Evolutionary conservation across 2,329 filamentous ascomycete genomes (phyloP).

Genomic region (Epichloe aotearoae): DNA sequence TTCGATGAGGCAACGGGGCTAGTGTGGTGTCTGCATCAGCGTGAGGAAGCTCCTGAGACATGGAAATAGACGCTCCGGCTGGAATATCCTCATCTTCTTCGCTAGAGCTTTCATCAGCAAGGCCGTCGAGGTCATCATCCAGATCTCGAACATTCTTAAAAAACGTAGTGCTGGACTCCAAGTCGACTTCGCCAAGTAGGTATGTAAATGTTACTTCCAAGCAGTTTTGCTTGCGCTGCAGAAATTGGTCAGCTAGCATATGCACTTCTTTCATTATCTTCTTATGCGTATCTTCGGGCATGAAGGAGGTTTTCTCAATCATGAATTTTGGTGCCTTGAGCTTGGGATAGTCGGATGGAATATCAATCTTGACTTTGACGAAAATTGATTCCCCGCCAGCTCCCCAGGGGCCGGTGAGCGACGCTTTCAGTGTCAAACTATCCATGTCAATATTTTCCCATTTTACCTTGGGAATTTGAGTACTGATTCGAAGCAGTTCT

Average conservation of each 20-base stretch:
- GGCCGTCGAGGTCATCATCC: constrained; percentile 40
- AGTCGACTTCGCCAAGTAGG: constrained; percentile 47
- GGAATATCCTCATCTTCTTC: constrained; percentile 55
- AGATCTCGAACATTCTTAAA: constrained; percentile 53
- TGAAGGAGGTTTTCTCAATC: constrained; percentile 49
- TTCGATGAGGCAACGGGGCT: constrained; percentile 36
- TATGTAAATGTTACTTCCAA: constrained; percentile 50
- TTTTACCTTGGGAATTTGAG: constrained; percentile 48
- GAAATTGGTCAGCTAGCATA: constrained; percentile 40
- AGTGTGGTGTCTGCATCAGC: constrained; percentile 40
- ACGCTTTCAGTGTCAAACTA: constrained; percentile 42
- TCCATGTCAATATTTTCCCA: constrained; percentile 55
- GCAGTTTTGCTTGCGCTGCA: constrained; percentile 46
- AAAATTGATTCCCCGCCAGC: constrained; percentile 42
- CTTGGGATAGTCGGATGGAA: constrained; percentile 47
- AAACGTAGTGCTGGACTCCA: constrained; percentile 47
- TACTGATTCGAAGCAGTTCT: constrained; percentile 49
- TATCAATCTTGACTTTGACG: constrained; percentile 47
- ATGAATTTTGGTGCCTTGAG: constrained; percentile 43
- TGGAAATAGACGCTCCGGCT: constrained; percentile 38
- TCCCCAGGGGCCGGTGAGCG: constrained; percentile 53
- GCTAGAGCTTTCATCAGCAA: constrained; percentile 69
- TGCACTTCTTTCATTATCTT: constrained; percentile 41
- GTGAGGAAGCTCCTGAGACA: constrained; percentile 49
- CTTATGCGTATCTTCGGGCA: constrained; percentile 41